Evolutionary conservation across 1,284 basidiomycete species (phyloP).

Genomic region (Cryptococcus floricola): DNA sequence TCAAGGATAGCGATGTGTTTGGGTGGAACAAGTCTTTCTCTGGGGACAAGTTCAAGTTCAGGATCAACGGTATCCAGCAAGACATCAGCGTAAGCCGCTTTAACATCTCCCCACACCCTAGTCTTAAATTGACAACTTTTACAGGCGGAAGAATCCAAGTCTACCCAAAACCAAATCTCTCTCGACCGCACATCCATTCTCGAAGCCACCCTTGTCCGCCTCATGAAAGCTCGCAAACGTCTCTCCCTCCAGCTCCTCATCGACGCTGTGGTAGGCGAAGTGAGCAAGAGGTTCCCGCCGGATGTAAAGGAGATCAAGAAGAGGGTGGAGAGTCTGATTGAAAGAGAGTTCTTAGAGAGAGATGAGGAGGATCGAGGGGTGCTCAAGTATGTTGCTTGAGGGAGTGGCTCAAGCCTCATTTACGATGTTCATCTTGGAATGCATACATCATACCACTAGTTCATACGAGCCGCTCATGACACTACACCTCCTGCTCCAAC

Average conservation of each 20-base stretch:
- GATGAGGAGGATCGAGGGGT: conserved; percentile 66
- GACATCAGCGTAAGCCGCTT: conserved; percentile 85
- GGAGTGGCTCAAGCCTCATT: neutral
- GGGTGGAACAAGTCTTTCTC: conserved; percentile 77
- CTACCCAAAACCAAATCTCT: conserved; percentile 78
- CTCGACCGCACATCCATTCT: conserved; percentile 79
- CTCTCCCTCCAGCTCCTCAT: conserved; percentile 71
- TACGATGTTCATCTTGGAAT: too few relatives aligned
- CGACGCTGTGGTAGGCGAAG: conserved; percentile 57
- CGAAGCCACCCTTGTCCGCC: conserved; percentile 89
- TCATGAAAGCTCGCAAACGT: conserved; percentile 89
- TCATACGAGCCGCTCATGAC: too few relatives aligned
- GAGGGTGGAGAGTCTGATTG: conserved; percentile 74
- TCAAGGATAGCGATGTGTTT: conserved; percentile 73
- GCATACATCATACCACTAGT: too few relatives aligned
- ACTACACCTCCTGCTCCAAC: too few relatives aligned
- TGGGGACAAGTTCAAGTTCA: conserved; percentile 72
- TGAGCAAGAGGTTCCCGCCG: conserved; percentile 57
- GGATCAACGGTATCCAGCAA: conserved; percentile 94
- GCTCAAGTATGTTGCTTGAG: conserved; percentile 71
- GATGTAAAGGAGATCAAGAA: conserved; percentile 71
- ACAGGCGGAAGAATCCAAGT: conserved; percentile 78
- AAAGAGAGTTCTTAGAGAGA: conserved; percentile 73
- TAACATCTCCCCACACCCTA: too few relatives aligned
- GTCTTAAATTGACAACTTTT: too few relatives aligned